Percentiles rank a stretch among this genome's conserved stretches.
phyloP scores from a whole-genome alignment of 768 basidiomycete genomes.

The Boletus reticulatus region DNA sequence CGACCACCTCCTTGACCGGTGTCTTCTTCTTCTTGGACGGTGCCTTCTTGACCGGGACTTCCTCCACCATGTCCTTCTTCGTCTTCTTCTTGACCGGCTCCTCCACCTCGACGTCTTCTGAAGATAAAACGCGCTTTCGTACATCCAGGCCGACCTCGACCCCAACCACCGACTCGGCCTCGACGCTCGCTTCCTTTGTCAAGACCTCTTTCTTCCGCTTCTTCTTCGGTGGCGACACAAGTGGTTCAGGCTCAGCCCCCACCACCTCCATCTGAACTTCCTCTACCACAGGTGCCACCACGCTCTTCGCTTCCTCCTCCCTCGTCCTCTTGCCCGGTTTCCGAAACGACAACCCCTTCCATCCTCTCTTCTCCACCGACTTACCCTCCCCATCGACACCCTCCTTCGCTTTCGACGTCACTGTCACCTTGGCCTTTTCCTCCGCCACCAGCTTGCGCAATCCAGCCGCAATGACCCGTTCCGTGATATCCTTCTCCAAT shows the following conservation, averaged over 20 bases:
- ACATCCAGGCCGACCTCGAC: conserved; percentile 36
- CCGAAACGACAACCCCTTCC: conserved; percentile 46
- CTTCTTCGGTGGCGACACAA: conserved; percentile 52
- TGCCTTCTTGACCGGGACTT: conserved; percentile 35
- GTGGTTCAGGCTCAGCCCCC: conserved; percentile 33
- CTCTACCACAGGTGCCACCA: conserved; percentile 16
- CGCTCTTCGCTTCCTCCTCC: conserved; percentile 32
- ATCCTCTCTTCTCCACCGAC: conserved; percentile 43
- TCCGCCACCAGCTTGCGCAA: conserved; percentile 52
- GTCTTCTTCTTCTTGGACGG: conserved; percentile 37
- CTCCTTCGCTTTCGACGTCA: conserved; percentile 25
- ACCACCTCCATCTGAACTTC: conserved; percentile 27
- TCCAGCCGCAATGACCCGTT: conserved; percentile 54
- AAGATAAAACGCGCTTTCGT: conserved; percentile 47
- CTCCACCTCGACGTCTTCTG: conserved; percentile 39
- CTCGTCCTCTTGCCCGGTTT: conserved; percentile 40
- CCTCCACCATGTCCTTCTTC: conserved; percentile 34
- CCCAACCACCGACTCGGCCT: conserved; percentile 65
- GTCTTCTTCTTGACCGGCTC: conserved; percentile 25
- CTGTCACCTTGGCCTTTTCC: conserved; percentile 41
- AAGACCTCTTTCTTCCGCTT: conserved; percentile 50
- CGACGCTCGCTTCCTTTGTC: conserved; percentile 36
- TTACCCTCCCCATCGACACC: conserved; percentile 43
- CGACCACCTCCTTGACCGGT: conserved; percentile 38
- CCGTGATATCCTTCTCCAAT: conserved; percentile 65